Evolutionary conservation across 192 early-diverging fungal genomes (phyloP), one percentile per base, ranked within the genome.

Genomic region (Phycomyces blakesleeanus): DNA sequence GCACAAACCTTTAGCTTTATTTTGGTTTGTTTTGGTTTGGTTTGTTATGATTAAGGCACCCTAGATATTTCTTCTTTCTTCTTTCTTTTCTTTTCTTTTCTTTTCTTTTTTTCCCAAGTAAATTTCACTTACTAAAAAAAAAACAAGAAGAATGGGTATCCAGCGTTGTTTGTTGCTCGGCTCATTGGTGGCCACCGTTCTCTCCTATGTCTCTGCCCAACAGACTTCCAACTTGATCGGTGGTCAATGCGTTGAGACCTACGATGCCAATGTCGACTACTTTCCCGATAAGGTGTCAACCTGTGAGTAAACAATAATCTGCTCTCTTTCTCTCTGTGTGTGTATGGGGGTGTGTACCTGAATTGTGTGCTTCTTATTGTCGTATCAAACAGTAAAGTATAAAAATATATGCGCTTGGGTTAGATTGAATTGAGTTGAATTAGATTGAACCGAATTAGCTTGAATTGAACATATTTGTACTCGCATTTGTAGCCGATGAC

Each of bases 251-350:
- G 74, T 78, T 51, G 63, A 38, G 20, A 74, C 29, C 42, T 81
- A 69, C 54, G 67, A 78, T 64, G 29, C 71, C n/a, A 64, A 65
- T 47, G 60, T 37, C 5, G 77, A 83, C 51, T 83, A 81, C 61
- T 83, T 81, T 54, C 71, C 77, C 22, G 53, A 53, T 54, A 79
- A 79, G 54, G 63, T 78, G 54, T 49, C 52, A 24, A 51, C 50
- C 10, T 73, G 81, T 80, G 78, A 65, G 24, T 51, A 21, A 55
- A 51, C 58, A 25, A 47, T 18, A 37, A 21, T n/a, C n/a, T n/a
- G n/a, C n/a, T n/a, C n/a, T n/a, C n/a, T n/a, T n/a, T n/a, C n/a
- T n/a, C n/a, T n/a, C n/a, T 29, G 20, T 14, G 55, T 15, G 1
- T 20, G 6, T 58, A n/a, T n/a, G n/a, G n/a, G n/a, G n/a, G n/a